phyloP scores from a whole-genome alignment of 2,329 filamentous ascomycete genomes.

The Chrysoporthe deuterocubensis region DNA sequence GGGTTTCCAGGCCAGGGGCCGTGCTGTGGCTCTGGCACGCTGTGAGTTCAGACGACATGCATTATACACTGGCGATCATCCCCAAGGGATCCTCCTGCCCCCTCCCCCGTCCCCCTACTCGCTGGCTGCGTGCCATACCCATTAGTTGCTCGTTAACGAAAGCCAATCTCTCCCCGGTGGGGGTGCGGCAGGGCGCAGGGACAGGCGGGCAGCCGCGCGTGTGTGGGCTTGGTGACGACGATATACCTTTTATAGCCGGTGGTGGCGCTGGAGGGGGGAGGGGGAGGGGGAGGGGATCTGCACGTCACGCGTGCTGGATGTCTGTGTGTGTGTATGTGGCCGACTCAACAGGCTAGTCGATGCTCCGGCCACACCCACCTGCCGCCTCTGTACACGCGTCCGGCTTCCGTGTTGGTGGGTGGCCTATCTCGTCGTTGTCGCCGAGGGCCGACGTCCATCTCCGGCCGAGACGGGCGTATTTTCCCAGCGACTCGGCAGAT shows the following conservation, averaged over 20 bases:
- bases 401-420: neutral
- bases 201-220: neutral
- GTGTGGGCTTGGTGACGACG: neutral
- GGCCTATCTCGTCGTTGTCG: neutral
- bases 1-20: neutral
- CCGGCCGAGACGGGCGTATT: neutral
- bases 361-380: neutral
- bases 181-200: neutral
- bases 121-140: too few relatives aligned
- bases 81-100: neutral
- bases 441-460: slow-evolving; percentile 10
- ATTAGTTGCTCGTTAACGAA: too few relatives aligned
- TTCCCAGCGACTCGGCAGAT: neutral
- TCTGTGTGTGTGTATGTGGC: too few relatives aligned
- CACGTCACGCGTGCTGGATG: neutral
- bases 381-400: slow-evolving; percentile 4
- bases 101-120: too few relatives aligned
- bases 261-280: neutral
- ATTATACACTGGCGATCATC: neutral
- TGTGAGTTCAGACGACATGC: slow-evolving; percentile 9
- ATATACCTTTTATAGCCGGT: neutral
- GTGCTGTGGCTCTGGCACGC: neutral
- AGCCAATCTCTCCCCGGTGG: too few relatives aligned
- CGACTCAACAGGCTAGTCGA: too few relatives aligned
- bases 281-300: neutral